Evolutionary conservation across 2,329 filamentous ascomycete species (phyloP), one percentile per base, ranked within the genome.

Genomic region (Botrytis paeoniae): DNA sequence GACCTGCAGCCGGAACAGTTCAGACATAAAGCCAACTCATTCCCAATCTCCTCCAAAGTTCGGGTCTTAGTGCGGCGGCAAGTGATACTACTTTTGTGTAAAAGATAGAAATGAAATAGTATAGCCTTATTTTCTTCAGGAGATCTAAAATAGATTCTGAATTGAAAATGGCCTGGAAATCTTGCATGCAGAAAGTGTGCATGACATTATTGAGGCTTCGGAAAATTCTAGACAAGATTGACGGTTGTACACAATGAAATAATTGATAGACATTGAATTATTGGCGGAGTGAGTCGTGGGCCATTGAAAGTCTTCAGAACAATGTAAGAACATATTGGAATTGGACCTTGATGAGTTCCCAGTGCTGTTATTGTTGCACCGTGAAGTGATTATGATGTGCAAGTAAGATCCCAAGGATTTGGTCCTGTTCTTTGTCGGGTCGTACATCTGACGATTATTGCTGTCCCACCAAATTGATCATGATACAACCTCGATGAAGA

Each of bases 391-490:
- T 54, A 54, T 32, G 48, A 54, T 32, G 65, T 69, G 65, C 48
- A 61, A 32, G 65, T 39, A 41, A 60, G 70, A 72, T 69, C 70
- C 70, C 70, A 61, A 61, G 70, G 65, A 69, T 39, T 72, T 69
- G 63, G 70, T 61, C 41, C 70, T 20, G 63, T 69, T 41, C 54
- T 69, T 43, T 69, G 63, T 69, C 70, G 32, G 59, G 70, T 69
- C 54, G 48, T 43, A 72, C 63, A 69, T 69, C 62, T 72, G 70
- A 61, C 41, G 54, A 72, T n/a, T 72, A 61, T 72, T 51, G 63
- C 39, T 60, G 37, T 69, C 51, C 70, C 57, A 61, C 70, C n/a
- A 29, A 69, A 51, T 20, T 60, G 39, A 60, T 48, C n/a, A 41
- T 69, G 54, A 62, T 72, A 61, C 70, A 25, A 69, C 41, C 35